Percentiles rank a stretch among this genome's conserved stretches.
Conservation (phyloP, 2,329 filamentous ascomycete genomes). For the Phaeosphaeriaceae sp. region DNA sequence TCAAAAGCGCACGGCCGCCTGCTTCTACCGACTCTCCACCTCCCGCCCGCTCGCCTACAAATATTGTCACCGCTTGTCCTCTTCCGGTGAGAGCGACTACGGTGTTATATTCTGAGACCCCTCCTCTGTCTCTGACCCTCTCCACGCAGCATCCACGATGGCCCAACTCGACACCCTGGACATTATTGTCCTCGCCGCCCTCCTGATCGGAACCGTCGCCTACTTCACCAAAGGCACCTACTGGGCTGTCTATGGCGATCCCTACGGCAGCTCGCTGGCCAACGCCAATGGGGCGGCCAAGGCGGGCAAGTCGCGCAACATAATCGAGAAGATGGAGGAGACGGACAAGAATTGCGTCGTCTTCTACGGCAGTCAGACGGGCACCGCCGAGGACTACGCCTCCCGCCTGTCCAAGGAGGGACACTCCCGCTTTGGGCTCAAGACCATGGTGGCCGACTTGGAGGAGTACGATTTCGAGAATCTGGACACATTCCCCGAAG, state of each 20-base stretch:
- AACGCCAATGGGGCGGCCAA: slow-evolving; percentile 71
- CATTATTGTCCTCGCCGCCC: slow-evolving; percentile 84
- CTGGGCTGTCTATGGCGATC: slow-evolving; percentile 88
- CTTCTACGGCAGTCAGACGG: slow-evolving; percentile 98
- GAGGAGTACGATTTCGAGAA: slow-evolving; percentile 98
- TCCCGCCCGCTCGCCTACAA: slow-evolving; percentile 21
- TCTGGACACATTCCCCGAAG: slow-evolving; percentile 83
- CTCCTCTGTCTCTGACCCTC: slow-evolving; percentile 5
- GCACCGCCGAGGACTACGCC: slow-evolving; percentile 97
- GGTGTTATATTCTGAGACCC: slow-evolving; percentile 28
- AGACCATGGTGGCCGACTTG: slow-evolving; percentile 97
- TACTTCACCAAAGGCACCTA: slow-evolving; percentile 98
- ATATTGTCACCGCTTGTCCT: slow-evolving; percentile 37
- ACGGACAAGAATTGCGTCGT: slow-evolving; percentile 95
- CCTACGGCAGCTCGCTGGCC: slow-evolving; percentile 79
- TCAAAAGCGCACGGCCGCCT: slow-evolving; percentile 19
- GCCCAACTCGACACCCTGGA: slow-evolving; percentile 96
- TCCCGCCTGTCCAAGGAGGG: slow-evolving; percentile 96
- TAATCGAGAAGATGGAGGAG: slow-evolving; percentile 95
- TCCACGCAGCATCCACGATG: slow-evolving; percentile 65
- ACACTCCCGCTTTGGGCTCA: slow-evolving; percentile 92
- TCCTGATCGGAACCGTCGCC: slow-evolving; percentile 85
- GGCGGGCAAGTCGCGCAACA: slow-evolving; percentile 85
- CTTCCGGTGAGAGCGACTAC: slow-evolving; percentile 30
- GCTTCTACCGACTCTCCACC: slow-evolving; percentile 23